Base-by-base conservation (phyloP, 2,329 filamentous ascomycete genomes). In the Mycosphaerella sp. region DNA sequence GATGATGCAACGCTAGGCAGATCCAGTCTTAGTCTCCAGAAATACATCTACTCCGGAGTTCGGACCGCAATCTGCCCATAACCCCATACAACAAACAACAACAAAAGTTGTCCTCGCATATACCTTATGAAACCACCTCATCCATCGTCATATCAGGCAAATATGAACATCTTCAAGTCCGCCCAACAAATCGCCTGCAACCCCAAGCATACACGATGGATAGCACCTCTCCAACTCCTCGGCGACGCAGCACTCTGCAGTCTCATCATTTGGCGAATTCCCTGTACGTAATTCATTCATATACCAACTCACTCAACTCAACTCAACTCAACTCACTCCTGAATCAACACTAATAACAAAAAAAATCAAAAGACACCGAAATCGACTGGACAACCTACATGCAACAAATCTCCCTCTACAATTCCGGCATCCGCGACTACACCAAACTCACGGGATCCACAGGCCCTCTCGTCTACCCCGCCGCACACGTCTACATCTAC, bases 321-420 rank as follows among this genome's bases (percentile, higher is more conserved):
- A n/a, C n/a, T n/a, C n/a, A n/a, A n/a, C n/a, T n/a, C n/a, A n/a
- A n/a, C n/a, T n/a, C n/a, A n/a, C n/a, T 41, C 44, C 16, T 18
- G 3, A 49, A 12, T 45, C 27, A n/a, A n/a, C n/a, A n/a, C 39
- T 21, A 41, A 32, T 18, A 2, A 36, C 35, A 40, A 18, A 18
- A 21, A 35, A 13, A 50, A 41, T 41, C 17, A 35, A 21, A 17
- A 87, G 93, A 98, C 68, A 98, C 93, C 39, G 93, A 98, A 70
- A 98, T 98, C 65, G 93, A 98, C 72, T 98, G 91, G 91, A 79
- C 79, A 53, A 89, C 93, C 0, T 98, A 98, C 70, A 97, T 98
- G 90, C 80, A 96, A 68, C 93, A 98, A 65, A 78, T 97, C 40
- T 72, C 79, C 36, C 83, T 90, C 61, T 93, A 86, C 64, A 73